Base-by-base conservation (phyloP, 1,139 yeast genomes). In the Pichia inconspicua region DNA sequence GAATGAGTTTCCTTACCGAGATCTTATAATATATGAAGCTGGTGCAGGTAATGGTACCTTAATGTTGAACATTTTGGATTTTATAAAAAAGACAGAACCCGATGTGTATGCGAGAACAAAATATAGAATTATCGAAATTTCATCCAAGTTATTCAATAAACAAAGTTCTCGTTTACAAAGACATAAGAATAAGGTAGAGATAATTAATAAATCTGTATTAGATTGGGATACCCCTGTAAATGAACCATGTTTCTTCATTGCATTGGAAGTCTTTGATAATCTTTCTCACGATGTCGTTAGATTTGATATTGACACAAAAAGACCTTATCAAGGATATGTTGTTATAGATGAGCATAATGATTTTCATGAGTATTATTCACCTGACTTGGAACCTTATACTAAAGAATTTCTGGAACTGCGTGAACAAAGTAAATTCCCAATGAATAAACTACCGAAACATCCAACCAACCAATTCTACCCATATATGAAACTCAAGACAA, bases 41-140 rank as follows among this genome's bases (percentile, higher is more conserved):
- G 96, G 96, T 50, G 95, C 92, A 36, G 96, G 96, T 55, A 87
- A 87, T 59, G 95, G 95, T 47, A 87, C 95, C 0, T 66, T 87
- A 49, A 87, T 87, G 96, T 66, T 77, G 51, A 83, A 87, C 59
- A 77, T 87, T n/a, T 66, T 87, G 55, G 82, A 81, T 58, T 87
- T 74, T 60, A 75, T 87, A 53, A 72, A 78, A 52, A 68, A 67
- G 25, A 69, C 74, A 19, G 84, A 83, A 53, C 92, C 95, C 0
- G 89, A 84, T 40, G 80, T 86, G 12, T 88, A 86, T 61, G 66
- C 70, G 12, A 70, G 79, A 41, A 82, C 90, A 0, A 75, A 75
- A 54, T 87, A 88, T 62, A 79, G 78, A 57, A 82, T 88, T 49
- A 81, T 87, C 55, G 96, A 87, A 64, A 86, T 87, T 53, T 80